Evolutionary conservation across 2,329 filamentous ascomycete genomes (phyloP).

Genomic region (Calonectria ilicicola): DNA sequence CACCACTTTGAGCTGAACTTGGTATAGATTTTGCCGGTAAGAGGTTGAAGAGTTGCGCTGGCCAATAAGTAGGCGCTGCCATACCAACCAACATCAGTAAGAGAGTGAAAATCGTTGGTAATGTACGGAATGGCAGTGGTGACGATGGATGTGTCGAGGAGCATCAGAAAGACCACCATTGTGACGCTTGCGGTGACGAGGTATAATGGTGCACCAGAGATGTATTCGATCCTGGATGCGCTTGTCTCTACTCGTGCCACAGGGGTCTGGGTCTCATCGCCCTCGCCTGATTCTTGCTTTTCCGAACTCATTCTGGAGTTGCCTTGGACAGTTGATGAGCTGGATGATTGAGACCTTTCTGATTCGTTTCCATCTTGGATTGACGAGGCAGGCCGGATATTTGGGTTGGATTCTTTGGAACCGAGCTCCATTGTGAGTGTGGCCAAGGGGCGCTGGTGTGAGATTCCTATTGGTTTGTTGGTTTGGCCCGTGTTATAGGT

Average conservation of each 20-base stretch:
- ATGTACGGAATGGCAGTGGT: conserved; percentile 1
- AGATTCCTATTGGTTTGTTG: background rate
- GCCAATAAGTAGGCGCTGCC: background rate
- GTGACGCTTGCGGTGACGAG: conserved; percentile 1
- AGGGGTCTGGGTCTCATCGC: background rate
- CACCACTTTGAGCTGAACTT: background rate
- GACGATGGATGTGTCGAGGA: conserved; percentile 3
- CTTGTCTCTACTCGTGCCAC: background rate
- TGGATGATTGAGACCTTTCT: background rate
- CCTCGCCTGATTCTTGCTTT: background rate
- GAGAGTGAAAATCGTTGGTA: conserved; percentile 3
- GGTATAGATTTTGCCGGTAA: conserved; percentile 2
- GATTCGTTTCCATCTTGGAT: background rate
- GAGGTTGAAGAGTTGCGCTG: background rate
- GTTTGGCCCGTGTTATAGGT: background rate
- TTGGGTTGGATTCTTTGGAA: background rate
- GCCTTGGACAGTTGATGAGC: background rate
- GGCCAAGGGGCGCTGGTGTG: background rate
- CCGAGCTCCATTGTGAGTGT: background rate
- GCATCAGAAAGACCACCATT: background rate
- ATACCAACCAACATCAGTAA: conserved; percentile 2
- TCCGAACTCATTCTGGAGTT: background rate
- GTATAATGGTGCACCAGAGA: background rate
- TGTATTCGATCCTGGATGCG: background rate
- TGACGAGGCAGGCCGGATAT: background rate